phyloP scores from a whole-genome alignment of 129 eudicot genomes.

The Glebionis coronaria region DNA sequence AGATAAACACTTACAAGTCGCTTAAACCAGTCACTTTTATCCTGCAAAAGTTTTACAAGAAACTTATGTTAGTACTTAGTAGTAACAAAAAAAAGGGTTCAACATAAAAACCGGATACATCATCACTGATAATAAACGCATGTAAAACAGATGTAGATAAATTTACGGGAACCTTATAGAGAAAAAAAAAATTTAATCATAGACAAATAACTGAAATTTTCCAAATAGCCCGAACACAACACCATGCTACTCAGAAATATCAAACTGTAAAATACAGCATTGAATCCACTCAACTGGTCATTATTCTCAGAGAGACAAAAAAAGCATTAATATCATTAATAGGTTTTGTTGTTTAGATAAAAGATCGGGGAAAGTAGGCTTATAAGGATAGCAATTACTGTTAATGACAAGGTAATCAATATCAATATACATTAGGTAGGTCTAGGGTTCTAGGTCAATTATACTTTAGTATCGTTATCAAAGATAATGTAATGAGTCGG shows the following conservation, averaged over 20 bases:
- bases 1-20: conserved; percentile 43
- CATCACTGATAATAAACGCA: conserved; percentile 16
- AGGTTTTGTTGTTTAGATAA: no score
- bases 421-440: no score
- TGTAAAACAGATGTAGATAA: background rate
- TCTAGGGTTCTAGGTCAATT: no score
- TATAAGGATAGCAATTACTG: no score
- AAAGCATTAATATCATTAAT: background rate
- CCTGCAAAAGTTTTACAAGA: conserved; percentile 40
- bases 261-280: background rate
- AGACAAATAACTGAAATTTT: background rate
- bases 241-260: background rate
- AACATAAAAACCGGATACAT: conserved; percentile 5
- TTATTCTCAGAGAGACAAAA: background rate
- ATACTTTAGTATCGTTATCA: no score
- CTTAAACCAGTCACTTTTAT: conserved; percentile 40
- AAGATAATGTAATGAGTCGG: no score
- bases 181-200: background rate
- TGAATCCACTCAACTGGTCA: background rate
- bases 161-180: background rate
- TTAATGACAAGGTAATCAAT: no score
- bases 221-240: background rate
- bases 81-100: conserved; percentile 14
- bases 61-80: conserved; percentile 10
- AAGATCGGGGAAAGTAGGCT: no score